Evolutionary conservation across 345 rosid genomes (phyloP).

Genomic region (Raphanus raphanistrum): DNA sequence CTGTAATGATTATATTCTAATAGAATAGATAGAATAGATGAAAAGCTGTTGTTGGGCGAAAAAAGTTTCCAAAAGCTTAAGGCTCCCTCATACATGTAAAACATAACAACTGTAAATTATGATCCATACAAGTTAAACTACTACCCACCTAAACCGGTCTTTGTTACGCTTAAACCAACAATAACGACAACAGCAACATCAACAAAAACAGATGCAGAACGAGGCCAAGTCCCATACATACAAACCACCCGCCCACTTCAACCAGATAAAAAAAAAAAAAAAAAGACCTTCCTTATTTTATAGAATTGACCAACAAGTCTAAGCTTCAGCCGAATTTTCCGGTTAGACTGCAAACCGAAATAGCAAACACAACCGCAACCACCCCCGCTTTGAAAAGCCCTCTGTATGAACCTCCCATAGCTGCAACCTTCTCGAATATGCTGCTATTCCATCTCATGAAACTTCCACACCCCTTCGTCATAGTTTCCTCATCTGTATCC

Average conservation of each 20-base stretch:
- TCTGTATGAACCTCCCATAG: slow-evolving; percentile 23
- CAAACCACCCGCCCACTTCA: background rate
- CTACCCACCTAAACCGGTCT: slow-evolving; percentile 19
- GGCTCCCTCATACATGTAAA: background rate
- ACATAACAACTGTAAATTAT: slow-evolving; percentile 11
- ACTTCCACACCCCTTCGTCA: slow-evolving; percentile 2
- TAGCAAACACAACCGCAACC: slow-evolving; percentile 39
- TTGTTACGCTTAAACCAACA: slow-evolving; percentile 6
- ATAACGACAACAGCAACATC: background rate
- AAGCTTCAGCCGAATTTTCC: slow-evolving; percentile 6
- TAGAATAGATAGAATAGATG: too few relatives aligned
- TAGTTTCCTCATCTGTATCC: background rate
- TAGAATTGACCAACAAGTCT: background rate
- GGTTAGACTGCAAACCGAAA: slow-evolving; percentile 34
- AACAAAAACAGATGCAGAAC: slow-evolving; percentile 17
- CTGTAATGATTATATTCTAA: too few relatives aligned
- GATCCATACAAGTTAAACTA: slow-evolving; percentile 4
- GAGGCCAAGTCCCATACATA: slow-evolving; percentile 12
- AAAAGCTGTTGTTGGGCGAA: background rate
- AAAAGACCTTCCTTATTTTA: slow-evolving; percentile 5
- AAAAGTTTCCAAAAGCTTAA: background rate
- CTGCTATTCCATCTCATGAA: slow-evolving; percentile 23
- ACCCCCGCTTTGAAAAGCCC: slow-evolving; percentile 41
- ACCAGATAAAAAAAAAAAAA: background rate
- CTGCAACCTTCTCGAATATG: slow-evolving; percentile 33